phyloP scores from a whole-genome alignment of 2,329 filamentous ascomycete genomes.

The Trichophaea hybrida region DNA sequence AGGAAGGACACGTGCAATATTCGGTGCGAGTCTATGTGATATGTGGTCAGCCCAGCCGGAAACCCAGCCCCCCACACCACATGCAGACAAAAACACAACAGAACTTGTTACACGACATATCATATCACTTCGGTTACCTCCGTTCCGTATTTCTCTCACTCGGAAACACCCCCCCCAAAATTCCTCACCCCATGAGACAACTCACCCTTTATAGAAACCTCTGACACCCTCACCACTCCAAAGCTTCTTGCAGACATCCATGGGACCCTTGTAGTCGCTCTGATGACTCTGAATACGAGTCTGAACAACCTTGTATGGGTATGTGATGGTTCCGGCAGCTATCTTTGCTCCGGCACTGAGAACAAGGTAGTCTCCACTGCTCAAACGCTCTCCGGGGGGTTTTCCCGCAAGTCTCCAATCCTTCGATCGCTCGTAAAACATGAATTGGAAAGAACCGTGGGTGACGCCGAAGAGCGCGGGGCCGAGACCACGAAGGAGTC shows the following conservation, averaged over 20 bases:
- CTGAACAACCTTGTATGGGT: conserved; percentile 86
- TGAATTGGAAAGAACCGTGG: conserved; percentile 90
- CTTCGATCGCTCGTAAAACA: conserved; percentile 72
- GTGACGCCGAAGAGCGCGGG: conserved; percentile 74
- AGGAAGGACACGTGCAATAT: conserved; percentile 78
- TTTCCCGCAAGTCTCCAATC: conserved; percentile 25
- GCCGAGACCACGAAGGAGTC: conserved; percentile 77
- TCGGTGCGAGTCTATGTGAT: conserved; percentile 50
- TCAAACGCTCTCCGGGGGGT: conserved; percentile 33
- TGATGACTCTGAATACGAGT: conserved; percentile 77
- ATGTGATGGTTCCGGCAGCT: conserved; percentile 76
- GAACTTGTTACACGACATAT: too few species aligned
- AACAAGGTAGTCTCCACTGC: conserved; percentile 62
- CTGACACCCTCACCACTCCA: conserved; percentile 64
- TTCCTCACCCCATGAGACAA: conserved; percentile 22
- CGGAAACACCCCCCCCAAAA: too few species aligned
- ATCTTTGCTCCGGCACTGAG: conserved; percentile 73
- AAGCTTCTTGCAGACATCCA: conserved; percentile 57
- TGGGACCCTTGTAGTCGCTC: conserved; percentile 54
- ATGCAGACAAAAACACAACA: background rate
- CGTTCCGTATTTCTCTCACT: too few species aligned
- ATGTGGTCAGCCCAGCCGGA: too few species aligned
- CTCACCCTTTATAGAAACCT: conserved; percentile 73
- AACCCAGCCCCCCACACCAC: background rate
- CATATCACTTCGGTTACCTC: too few species aligned